These are phyloP conservation scores for Magnusiomyces suaveolens DNA, from an alignment of 1,139 yeast species.

Conservation along the genomic window DNA sequence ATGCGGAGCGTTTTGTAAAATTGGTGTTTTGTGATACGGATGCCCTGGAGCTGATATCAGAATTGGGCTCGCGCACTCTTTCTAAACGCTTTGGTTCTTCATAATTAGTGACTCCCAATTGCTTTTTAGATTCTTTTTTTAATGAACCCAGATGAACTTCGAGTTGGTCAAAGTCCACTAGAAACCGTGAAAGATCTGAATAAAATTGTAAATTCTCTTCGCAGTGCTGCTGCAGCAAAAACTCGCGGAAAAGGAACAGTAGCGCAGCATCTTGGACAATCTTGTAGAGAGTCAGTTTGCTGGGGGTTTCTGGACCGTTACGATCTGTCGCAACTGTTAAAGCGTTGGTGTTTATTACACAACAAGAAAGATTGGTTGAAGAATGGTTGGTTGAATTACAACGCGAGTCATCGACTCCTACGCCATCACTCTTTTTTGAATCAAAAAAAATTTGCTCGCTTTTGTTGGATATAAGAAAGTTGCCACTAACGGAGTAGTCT, in stretches of 20 bases:
- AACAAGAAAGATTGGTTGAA: too few relatives aligned
- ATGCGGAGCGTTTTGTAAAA: too few relatives aligned
- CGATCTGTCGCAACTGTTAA: not conserved
- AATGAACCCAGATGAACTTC: not conserved
- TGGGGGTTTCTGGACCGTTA: not conserved
- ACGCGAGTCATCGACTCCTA: too few relatives aligned
- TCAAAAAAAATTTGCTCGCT: not conserved
- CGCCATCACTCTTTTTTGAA: too few relatives aligned
- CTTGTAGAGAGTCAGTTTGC: conserved; percentile 33
- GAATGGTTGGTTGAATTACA: too few relatives aligned
- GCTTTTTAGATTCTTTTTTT: not conserved
- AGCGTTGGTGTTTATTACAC: not conserved
- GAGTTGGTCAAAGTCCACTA: conserved; percentile 31
- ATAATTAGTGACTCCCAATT: not conserved
- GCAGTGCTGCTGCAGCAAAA: conserved; percentile 56
- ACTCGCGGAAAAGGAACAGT: conserved; percentile 54
- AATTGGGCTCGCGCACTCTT: too few relatives aligned
- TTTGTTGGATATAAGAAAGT: not conserved
- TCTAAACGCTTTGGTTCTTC: not conserved
- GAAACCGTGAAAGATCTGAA: conserved; percentile 43
- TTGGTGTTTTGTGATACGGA: too few relatives aligned
- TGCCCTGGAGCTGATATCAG: too few relatives aligned
- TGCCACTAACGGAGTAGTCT: not conserved
- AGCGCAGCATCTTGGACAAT: conserved; percentile 72
- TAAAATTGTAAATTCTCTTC: conserved; percentile 70